A percentile compares a stretch with the other conserved stretches of the same genome.
phyloP scores from a whole-genome alignment of 139 green algal genomes.

The Closterium sp. region DNA sequence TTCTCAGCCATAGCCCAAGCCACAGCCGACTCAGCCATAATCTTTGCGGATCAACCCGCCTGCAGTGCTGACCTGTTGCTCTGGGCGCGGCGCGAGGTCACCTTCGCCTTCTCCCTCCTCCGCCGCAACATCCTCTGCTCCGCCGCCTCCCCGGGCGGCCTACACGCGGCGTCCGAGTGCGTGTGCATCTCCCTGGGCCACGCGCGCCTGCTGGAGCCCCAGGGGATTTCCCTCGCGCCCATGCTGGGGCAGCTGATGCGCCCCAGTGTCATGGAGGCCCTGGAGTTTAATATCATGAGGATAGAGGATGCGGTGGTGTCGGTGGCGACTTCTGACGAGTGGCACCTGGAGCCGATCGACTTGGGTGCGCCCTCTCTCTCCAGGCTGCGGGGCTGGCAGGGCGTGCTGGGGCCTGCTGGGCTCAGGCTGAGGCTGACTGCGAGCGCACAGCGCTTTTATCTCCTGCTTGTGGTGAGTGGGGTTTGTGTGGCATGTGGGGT shows the following conservation, averaged over 20 bases:
- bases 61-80: constrained; percentile 9
- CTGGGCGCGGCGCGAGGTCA: constrained; percentile 3
- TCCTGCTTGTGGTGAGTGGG: not conserved
- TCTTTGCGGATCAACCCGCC: constrained; percentile 14
- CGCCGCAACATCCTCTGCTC: constrained; percentile 23
- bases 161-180: constrained; percentile 26
- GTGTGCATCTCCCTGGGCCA: constrained; percentile 10
- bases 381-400: not conserved
- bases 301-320: constrained; percentile 4
- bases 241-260: not conserved
- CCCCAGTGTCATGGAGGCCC: constrained; percentile 3
- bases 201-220: not conserved
- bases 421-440: not conserved
- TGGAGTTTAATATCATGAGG: constrained; percentile 4
- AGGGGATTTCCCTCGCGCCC: not conserved
- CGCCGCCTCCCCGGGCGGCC: not conserved
- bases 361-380: not conserved
- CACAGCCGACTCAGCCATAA: not conserved
- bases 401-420: not conserved
- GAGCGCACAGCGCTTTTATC: not conserved
- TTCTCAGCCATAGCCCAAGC: constrained; percentile 17
- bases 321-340: not conserved
- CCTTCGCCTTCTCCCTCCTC: constrained; percentile 1
- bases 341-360: not conserved
- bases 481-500: not conserved